Percentiles rank a stretch among this genome's conserved stretches.
These are phyloP conservation scores for Isabelozyma gotoi DNA, from an alignment of 805 yeast species.

Conservation along the genomic window DNA sequence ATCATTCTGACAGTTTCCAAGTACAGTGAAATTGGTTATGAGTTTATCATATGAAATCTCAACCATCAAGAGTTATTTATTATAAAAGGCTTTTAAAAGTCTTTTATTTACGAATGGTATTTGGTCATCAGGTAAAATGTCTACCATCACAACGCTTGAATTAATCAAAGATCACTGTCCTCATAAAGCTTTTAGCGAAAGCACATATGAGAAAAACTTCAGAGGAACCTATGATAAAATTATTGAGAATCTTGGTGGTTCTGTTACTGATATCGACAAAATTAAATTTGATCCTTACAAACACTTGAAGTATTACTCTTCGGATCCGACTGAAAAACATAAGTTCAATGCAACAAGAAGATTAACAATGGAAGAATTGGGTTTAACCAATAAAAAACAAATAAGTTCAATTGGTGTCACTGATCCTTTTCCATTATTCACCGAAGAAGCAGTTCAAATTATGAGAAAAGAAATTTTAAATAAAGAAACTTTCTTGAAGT, in stretches of 20 bases:
- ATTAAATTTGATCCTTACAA: slow-evolving; percentile 34
- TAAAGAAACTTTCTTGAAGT: slow-evolving; percentile 13
- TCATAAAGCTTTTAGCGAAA: slow-evolving; percentile 32
- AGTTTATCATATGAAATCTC: too few species aligned
- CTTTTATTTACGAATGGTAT: too few species aligned
- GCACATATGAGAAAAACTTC: slow-evolving; percentile 30
- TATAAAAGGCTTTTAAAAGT: too few species aligned
- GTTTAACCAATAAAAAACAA: slow-evolving; percentile 36
- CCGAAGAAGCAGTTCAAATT: slow-evolving; percentile 27
- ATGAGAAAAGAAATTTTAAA: slow-evolving; percentile 28
- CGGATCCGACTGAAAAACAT: slow-evolving; percentile 27
- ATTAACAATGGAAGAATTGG: slow-evolving; percentile 50
- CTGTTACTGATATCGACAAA: not conserved
- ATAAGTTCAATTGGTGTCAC: slow-evolving; percentile 32
- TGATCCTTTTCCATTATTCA: slow-evolving; percentile 29
- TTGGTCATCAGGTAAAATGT: too few species aligned
- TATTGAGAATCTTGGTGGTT: slow-evolving; percentile 1
- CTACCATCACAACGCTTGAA: too few species aligned
- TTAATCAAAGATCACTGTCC: slow-evolving; percentile 10
- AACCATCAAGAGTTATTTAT: too few species aligned
- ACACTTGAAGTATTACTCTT: slow-evolving; percentile 26
- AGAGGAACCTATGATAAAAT: slow-evolving; percentile 23
- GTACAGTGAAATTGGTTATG: too few species aligned
- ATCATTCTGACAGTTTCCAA: too few species aligned
- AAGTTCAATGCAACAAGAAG: slow-evolving; percentile 33